These are phyloP conservation scores for Orbilia javanica DNA, from an alignment of 2,329 filamentous ascomycete species.

Conservation along the genomic window DNA sequence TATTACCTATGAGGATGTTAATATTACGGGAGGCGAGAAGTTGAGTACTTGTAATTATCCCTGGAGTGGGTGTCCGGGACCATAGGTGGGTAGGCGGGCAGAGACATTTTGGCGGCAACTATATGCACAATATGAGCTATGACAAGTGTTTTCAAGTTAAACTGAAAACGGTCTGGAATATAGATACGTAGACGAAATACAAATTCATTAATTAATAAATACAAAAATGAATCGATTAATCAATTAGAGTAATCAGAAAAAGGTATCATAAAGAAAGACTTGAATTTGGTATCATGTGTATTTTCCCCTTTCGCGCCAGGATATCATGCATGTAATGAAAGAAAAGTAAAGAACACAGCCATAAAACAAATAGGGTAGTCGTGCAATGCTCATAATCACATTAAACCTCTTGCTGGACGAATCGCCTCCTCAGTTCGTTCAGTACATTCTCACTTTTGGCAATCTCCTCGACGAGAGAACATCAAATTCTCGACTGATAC, in stretches of 20 bases:
- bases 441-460: conserved; percentile 46
- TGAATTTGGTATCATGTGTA: conserved; percentile 27
- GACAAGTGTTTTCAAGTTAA: too few species aligned
- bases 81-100: too few species aligned
- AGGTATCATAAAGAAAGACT: conserved; percentile 1
- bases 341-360: neutral
- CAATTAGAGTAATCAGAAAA: neutral
- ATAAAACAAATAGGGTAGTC: neutral
- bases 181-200: neutral
- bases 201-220: neutral
- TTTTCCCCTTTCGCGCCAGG: conserved; percentile 19
- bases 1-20: conserved; percentile 64
- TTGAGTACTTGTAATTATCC: conserved; percentile 63
- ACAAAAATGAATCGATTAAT: neutral
- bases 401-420: neutral
- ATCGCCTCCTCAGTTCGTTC: neutral
- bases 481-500: conserved; percentile 72
- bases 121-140: too few species aligned
- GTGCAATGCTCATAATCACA: neutral
- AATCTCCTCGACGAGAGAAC: conserved; percentile 61
- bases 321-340: conserved; percentile 28
- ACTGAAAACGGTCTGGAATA: too few species aligned
- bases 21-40: conserved; percentile 64
- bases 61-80: conserved; percentile 60
- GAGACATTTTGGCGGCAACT: too few species aligned